These are phyloP conservation scores for Neurospora sp. DNA, from an alignment of 495 filamentous ascomycete genomes.

Conservation along the genomic window DNA sequence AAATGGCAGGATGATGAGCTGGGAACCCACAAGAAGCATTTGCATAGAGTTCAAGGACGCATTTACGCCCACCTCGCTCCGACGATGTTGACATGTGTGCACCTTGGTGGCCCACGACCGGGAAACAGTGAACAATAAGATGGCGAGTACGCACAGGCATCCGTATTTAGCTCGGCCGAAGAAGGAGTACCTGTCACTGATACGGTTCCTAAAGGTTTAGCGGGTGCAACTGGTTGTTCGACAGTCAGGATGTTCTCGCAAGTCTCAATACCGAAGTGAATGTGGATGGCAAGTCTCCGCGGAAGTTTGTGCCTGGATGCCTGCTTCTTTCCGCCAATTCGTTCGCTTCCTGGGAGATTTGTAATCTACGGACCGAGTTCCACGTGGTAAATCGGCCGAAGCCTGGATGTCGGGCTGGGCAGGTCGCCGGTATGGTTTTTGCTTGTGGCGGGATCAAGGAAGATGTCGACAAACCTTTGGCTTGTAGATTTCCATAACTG, in stretches of 20 bases:
- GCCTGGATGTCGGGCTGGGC: background rate
- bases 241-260: background rate
- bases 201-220: background rate
- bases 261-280: background rate
- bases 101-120: background rate
- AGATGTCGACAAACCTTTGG: background rate
- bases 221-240: background rate
- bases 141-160: background rate
- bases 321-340: background rate
- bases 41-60: background rate
- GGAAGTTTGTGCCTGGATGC: background rate
- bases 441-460: background rate
- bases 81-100: background rate
- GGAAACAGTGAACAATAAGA: background rate
- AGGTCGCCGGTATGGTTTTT: background rate
- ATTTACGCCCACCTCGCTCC: background rate
- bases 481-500: background rate
- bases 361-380: background rate
- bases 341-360: background rate
- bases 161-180: background rate
- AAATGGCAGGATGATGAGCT: background rate
- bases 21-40: background rate
- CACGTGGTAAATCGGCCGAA: background rate
- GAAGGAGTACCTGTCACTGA: background rate
- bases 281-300: background rate